Evolutionary conservation across 495 filamentous ascomycete species (phyloP), one percentile per base, ranked within the genome.

Genomic region (Penicillium nucicola): DNA sequence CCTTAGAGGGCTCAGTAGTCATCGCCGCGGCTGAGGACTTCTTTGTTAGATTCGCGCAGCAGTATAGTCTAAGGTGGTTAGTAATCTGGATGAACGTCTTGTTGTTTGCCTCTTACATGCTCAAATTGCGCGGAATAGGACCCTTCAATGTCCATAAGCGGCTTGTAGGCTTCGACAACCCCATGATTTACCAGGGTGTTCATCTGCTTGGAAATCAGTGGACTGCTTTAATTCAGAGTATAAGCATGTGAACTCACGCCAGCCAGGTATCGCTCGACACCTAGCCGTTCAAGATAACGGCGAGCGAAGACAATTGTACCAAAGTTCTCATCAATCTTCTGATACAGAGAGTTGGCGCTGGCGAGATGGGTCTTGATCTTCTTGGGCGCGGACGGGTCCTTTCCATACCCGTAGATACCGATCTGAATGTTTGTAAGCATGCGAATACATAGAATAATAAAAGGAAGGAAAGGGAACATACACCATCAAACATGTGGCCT

Each of bases 291-390:
- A 30, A 86, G 73, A 56, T 84, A 85, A 20, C 83, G 78, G 32
- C 83, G 70, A 49, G 76, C 83, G 50, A 83, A 86, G 8, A 81
- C 80, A 45, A 86, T 60, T 2, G 81, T 77, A 13, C 81, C 81
- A 51, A 86, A 86, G 50, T 85, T 85, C 45, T 83, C 80, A 15
- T 78, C 79, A 53, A 86, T 84, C 3, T 72, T 79, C 56, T 78
- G 80, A 60, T 81, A 64, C 10, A 86, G 65, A 40, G 71, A 77
- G 63, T 77, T 75, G n/a, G 83, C 83, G 2, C 75, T 76, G 6
- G 80, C 72, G 23, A 84, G 73, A 44, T 71, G 69, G 44, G 81
- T 67, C 13, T 69, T 67, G 15, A 78, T 69, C 39, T 57, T 77
- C 35, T 56, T 60, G 1, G 81, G 78, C 31, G 77, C 80, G 56